Conservation (phyloP, 768 basidiomycete species). For the Suillus subaureus region DNA sequence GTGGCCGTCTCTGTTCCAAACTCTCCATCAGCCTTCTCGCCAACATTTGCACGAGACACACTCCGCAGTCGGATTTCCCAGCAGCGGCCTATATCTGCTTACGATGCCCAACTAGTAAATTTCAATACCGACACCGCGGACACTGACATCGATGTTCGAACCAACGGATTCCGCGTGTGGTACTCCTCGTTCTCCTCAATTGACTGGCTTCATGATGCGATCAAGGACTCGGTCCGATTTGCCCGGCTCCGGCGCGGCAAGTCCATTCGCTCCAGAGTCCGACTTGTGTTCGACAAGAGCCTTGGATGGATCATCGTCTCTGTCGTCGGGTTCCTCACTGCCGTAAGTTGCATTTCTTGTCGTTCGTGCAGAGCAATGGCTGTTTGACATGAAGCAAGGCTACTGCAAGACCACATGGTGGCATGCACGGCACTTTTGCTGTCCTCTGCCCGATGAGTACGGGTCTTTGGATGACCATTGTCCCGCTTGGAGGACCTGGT, state of each 20-base stretch:
- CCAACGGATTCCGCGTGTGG: constrained; percentile 85
- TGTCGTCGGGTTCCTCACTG: constrained; percentile 84
- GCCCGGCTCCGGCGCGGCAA: constrained; percentile 69
- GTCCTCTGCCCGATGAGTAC: constrained; percentile 41
- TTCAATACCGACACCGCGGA: constrained; percentile 37
- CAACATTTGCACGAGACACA: constrained; percentile 34
- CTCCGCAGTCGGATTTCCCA: constrained; percentile 40
- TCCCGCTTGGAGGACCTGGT: constrained; percentile 77
- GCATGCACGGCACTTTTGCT: constrained; percentile 83
- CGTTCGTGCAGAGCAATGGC: constrained; percentile 80
- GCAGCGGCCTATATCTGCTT: constrained; percentile 72
- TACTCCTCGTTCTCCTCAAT: constrained; percentile 89
- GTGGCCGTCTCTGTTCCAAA: constrained; percentile 40
- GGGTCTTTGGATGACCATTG: constrained; percentile 46
- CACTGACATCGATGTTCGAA: constrained; percentile 58
- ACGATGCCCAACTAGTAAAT: constrained; percentile 53
- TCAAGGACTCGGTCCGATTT: constrained; percentile 89
- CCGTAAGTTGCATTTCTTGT: constrained; percentile 86
- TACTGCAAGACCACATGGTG: constrained; percentile 74
- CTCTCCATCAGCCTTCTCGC: constrained; percentile 33
- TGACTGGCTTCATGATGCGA: constrained; percentile 96
- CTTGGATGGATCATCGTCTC: constrained; percentile 91
- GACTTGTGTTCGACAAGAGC: constrained; percentile 70
- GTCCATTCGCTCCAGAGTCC: constrained; percentile 67
- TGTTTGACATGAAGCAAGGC: constrained; percentile 93